Conservation (phyloP, 345 rosid species). For the Abelmoschus esculentus region DNA sequence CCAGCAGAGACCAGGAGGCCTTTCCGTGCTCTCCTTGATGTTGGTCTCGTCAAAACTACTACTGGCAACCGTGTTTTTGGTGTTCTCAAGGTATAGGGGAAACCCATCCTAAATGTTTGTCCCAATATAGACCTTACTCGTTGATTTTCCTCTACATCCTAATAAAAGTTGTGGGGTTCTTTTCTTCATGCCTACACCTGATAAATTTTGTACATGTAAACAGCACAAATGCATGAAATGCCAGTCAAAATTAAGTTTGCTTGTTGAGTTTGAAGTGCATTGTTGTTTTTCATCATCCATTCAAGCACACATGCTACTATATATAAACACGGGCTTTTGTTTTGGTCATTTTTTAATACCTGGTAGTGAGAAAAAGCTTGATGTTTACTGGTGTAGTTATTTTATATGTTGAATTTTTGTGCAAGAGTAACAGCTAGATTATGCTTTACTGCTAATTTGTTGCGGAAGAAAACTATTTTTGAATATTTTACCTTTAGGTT, state of each 20-base stretch:
- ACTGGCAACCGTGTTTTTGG: constrained; percentile 78
- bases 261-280: neutral
- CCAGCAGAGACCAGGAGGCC: constrained; percentile 67
- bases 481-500: neutral
- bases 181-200: neutral
- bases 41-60: constrained; percentile 60
- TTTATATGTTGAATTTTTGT: neutral
- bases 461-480: neutral
- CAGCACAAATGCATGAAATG: neutral
- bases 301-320: no score
- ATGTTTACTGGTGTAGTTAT: no score
- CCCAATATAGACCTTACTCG: neutral
- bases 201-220: no score
- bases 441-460: neutral
- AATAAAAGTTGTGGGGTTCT: neutral
- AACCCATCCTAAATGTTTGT: neutral
- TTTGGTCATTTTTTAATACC: no score
- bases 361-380: no score
- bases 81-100: constrained; percentile 50
- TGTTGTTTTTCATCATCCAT: neutral
- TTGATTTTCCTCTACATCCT: neutral
- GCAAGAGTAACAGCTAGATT: neutral
- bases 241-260: neutral
- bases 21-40: constrained; percentile 78
- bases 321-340: no score